phyloP scores from a whole-genome alignment of 768 basidiomycete genomes.

The Melanogaster broomeanus region DNA sequence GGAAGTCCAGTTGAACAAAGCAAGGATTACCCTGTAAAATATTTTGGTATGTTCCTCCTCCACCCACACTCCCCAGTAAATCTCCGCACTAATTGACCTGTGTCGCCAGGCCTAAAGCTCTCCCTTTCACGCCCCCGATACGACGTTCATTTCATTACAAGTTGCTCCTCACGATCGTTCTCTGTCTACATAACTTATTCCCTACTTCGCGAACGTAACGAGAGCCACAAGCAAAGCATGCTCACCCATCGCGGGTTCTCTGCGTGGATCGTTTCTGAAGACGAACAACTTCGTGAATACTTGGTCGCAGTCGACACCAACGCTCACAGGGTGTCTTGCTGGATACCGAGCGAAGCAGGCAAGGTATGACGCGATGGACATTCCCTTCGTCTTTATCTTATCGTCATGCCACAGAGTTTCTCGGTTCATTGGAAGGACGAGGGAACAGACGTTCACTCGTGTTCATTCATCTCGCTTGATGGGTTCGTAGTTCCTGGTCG shows the following conservation, averaged over 20 bases:
- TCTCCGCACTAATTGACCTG: neutral
- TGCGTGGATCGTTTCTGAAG: conserved; percentile 65
- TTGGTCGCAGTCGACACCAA: conserved; percentile 49
- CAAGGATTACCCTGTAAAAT: conserved; percentile 6
- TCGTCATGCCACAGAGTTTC: conserved; percentile 45
- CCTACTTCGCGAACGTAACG: neutral
- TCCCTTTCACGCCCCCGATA: neutral
- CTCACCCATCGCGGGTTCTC: conserved; percentile 63
- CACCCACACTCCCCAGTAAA: neutral
- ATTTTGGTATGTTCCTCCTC: conserved; percentile 4
- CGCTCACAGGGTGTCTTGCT: conserved; percentile 56
- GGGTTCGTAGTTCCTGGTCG: conserved; percentile 62
- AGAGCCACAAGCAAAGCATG: conserved; percentile 30
- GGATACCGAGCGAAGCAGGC: conserved; percentile 64
- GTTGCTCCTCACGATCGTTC: conserved; percentile 6
- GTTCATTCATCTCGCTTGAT: conserved; percentile 64
- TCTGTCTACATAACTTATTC: conserved; percentile 6
- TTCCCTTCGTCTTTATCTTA: conserved; percentile 1
- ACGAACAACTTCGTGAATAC: conserved; percentile 52
- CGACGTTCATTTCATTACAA: conserved; percentile 6
- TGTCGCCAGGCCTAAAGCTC: neutral
- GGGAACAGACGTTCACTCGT: conserved; percentile 53
- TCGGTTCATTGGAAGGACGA: conserved; percentile 66
- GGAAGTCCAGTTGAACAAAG: conserved; percentile 9
- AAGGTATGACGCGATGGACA: conserved; percentile 39